Percentiles rank a stretch among this genome's conserved stretches.
These are phyloP conservation scores for Aspergillus awamori DNA, from an alignment of 2,329 filamentous ascomycete species.

Conservation along the genomic window DNA sequence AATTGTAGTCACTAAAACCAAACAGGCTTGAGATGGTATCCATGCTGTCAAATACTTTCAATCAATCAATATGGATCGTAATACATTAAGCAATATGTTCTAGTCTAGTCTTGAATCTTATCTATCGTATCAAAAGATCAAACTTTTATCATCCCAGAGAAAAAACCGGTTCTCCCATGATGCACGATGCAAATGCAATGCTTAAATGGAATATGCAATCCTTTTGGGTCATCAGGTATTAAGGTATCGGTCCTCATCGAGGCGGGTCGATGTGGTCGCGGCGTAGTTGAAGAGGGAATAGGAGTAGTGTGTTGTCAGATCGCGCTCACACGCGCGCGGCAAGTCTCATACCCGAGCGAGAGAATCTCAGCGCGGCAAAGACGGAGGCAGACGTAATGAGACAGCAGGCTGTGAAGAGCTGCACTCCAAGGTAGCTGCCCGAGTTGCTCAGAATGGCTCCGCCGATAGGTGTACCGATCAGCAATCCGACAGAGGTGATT, in stretches of 20 bases:
- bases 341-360: constrained; percentile 38
- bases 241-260: not conserved
- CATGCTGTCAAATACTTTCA: not conserved
- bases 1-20: not conserved
- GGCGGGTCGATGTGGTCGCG: not conserved
- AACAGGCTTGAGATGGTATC: not conserved
- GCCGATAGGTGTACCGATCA: constrained; percentile 61
- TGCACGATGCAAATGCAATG: constrained; percentile 1
- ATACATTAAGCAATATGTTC: constrained; percentile 6
- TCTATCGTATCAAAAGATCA: not conserved
- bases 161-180: not conserved
- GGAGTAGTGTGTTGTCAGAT: not conserved
- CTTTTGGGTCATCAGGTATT: not conserved
- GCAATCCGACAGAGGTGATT: constrained; percentile 52
- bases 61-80: not conserved
- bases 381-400: constrained; percentile 32
- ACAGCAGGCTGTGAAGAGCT: constrained; percentile 45
- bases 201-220: not conserved
- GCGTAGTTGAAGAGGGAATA: not conserved
- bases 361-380: constrained; percentile 33
- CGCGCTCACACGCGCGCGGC: constrained; percentile 30
- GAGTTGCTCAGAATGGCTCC: constrained; percentile 55
- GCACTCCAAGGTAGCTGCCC: constrained; percentile 46
- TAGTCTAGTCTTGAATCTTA: not conserved
- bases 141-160: not conserved